A percentile compares a stretch with the other conserved stretches of the same genome.
phyloP scores from a whole-genome alignment of 2,329 filamentous ascomycete species.

The Colletotrichum tofieldiae region DNA sequence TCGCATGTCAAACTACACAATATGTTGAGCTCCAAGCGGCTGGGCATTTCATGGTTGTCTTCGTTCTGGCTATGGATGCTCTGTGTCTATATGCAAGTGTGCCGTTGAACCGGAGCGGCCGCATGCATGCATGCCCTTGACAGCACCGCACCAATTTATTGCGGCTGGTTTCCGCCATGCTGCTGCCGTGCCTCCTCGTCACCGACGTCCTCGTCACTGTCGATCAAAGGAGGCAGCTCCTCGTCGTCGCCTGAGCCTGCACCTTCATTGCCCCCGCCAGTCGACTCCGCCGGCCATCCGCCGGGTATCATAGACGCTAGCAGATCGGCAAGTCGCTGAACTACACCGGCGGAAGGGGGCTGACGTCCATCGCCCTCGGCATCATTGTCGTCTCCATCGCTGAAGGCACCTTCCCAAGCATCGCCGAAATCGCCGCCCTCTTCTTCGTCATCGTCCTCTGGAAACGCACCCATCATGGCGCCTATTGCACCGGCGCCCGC shows the following conservation, averaged over 20 bases:
- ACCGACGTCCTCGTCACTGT: neutral
- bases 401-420: constrained; percentile 41
- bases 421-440: constrained; percentile 17
- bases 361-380: constrained; percentile 17
- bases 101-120: neutral
- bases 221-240: constrained; percentile 8
- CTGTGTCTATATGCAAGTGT: neutral
- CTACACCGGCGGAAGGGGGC: constrained; percentile 25
- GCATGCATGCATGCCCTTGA: neutral
- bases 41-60: neutral
- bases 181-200: neutral
- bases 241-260: constrained; percentile 31
- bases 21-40: too few relatives aligned
- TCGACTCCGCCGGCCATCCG: constrained; percentile 23
- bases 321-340: constrained; percentile 33
- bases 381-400: constrained; percentile 39
- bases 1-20: too few relatives aligned
- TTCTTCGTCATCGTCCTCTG: constrained; percentile 41
- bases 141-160: neutral
- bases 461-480: constrained; percentile 33
- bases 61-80: neutral
- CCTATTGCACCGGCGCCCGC: constrained; percentile 16
- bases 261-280: constrained; percentile 43
- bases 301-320: constrained; percentile 36
- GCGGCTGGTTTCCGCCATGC: constrained; percentile 4